These are phyloP conservation scores for Ramularia endophylla DNA, from an alignment of 2,329 filamentous ascomycete species.

Conservation along the genomic window DNA sequence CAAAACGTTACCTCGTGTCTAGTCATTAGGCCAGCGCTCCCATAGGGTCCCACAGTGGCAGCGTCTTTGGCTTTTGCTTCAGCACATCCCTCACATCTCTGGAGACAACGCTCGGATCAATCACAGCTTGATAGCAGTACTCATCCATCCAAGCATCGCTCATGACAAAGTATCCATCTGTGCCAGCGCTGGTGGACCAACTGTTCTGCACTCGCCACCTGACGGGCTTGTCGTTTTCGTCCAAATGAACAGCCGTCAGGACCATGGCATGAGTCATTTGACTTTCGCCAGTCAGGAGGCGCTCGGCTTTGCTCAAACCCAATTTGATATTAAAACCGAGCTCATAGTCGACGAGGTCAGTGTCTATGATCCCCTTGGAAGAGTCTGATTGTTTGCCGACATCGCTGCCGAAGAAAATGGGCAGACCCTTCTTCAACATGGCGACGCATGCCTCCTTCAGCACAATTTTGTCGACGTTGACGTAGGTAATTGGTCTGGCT, in stretches of 20 bases:
- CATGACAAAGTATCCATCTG: slow-evolving; percentile 87
- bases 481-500: slow-evolving; percentile 68
- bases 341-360: slow-evolving; percentile 68
- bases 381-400: slow-evolving; percentile 76
- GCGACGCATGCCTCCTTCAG: slow-evolving; percentile 69
- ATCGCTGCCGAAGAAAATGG: slow-evolving; percentile 84
- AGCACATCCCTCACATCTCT: slow-evolving; percentile 65
- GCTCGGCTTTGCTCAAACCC: slow-evolving; percentile 68
- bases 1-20: too few species aligned
- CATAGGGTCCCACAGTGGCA: slow-evolving; percentile 47
- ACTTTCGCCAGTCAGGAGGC: slow-evolving; percentile 67
- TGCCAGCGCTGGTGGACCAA: slow-evolving; percentile 64
- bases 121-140: slow-evolving; percentile 80
- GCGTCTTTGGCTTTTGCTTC: slow-evolving; percentile 61
- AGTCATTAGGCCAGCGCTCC: slow-evolving; percentile 32
- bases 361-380: slow-evolving; percentile 70
- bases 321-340: slow-evolving; percentile 75
- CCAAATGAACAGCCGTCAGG: slow-evolving; percentile 75
- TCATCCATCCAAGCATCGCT: slow-evolving; percentile 59
- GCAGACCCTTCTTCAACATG: slow-evolving; percentile 72
- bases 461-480: slow-evolving; percentile 69
- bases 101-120: slow-evolving; percentile 58
- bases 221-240: slow-evolving; percentile 57
- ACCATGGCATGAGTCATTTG: slow-evolving; percentile 94
- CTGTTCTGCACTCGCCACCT: slow-evolving; percentile 85